Conservation (phyloP, 441 rosid species). For the Aquilaria agallochum region DNA sequence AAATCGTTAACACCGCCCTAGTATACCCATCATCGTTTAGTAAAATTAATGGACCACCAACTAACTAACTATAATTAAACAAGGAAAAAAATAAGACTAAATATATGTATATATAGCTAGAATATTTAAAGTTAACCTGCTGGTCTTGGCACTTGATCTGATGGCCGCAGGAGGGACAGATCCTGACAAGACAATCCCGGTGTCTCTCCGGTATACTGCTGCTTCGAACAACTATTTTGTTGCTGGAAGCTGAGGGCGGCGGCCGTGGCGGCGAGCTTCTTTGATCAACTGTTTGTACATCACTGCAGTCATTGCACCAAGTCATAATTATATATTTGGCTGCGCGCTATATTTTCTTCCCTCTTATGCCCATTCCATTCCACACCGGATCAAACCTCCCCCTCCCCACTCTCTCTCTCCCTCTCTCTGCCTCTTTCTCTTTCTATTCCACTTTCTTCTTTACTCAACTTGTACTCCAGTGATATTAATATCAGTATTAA, state of each 20-base stretch:
- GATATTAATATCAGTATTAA: conserved; percentile 21
- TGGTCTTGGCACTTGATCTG: conserved; percentile 61
- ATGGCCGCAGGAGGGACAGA: conserved; percentile 92
- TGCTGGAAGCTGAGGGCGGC: not conserved
- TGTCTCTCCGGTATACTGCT: conserved; percentile 25
- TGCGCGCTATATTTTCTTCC: not conserved
- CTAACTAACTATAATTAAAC: not conserved
- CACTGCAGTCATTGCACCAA: conserved; percentile 80
- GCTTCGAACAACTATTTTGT: conserved; percentile 6
- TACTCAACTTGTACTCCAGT: conserved; percentile 22
- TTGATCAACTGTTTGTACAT: conserved; percentile 61
- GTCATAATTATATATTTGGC: conserved; percentile 41
- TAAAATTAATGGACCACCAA: not conserved
- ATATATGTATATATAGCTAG: not conserved
- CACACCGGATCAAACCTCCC: conserved; percentile 9
- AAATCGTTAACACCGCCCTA: conserved; percentile 56
- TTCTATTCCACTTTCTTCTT: conserved; percentile 5
- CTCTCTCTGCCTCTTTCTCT: not conserved
- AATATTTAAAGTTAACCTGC: conserved; percentile 41
- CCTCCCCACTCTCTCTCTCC: conserved; percentile 8
- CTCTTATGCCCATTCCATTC: conserved; percentile 38
- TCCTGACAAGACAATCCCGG: conserved; percentile 28
- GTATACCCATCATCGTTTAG: not conserved
- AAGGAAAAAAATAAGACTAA: not conserved
- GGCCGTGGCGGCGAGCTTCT: conserved; percentile 40